Evolutionary conservation across 2,329 filamentous ascomycete genomes (phyloP).

Genomic region (Ciborinia camelliae): DNA sequence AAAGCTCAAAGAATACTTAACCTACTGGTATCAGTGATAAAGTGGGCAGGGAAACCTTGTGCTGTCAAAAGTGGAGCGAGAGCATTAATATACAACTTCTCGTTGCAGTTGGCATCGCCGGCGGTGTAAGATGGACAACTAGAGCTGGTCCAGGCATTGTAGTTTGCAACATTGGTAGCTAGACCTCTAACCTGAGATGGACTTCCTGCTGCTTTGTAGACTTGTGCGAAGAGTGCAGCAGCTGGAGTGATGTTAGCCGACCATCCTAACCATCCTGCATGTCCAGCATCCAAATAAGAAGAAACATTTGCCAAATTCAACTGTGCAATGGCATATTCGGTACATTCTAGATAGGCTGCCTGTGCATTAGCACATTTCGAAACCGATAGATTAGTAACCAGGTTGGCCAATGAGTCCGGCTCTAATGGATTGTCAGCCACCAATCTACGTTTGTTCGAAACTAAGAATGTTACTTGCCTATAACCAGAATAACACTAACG

Average conservation of each 20-base stretch:
- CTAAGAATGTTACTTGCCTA: constrained; percentile 40
- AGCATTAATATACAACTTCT: constrained; percentile 50
- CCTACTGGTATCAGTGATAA: constrained; percentile 52
- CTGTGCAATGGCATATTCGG: constrained; percentile 53
- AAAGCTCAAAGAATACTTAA: neutral
- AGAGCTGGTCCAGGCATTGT: constrained; percentile 51
- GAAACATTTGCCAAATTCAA: constrained; percentile 59
- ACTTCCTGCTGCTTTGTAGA: constrained; percentile 47
- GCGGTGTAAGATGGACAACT: constrained; percentile 42
- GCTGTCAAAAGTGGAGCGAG: constrained; percentile 47
- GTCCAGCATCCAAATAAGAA: constrained; percentile 62
- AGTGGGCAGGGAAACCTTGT: constrained; percentile 51
- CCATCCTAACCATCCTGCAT: constrained; percentile 64
- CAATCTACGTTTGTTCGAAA: neutral
- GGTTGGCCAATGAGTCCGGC: constrained; percentile 60
- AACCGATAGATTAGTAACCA: constrained; percentile 57
- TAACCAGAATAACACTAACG: constrained; percentile 46
- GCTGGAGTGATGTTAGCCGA: constrained; percentile 53
- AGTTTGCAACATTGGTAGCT: constrained; percentile 57
- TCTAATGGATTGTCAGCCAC: constrained; percentile 39
- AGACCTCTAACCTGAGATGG: constrained; percentile 50
- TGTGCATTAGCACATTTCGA: constrained; percentile 53
- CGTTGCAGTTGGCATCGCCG: constrained; percentile 50
- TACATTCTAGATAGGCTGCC: constrained; percentile 52
- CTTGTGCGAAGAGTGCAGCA: constrained; percentile 45